Evolutionary conservation across 352 stramenopile genomes (phyloP).

Genomic region (Globisporangium nagaii): DNA sequence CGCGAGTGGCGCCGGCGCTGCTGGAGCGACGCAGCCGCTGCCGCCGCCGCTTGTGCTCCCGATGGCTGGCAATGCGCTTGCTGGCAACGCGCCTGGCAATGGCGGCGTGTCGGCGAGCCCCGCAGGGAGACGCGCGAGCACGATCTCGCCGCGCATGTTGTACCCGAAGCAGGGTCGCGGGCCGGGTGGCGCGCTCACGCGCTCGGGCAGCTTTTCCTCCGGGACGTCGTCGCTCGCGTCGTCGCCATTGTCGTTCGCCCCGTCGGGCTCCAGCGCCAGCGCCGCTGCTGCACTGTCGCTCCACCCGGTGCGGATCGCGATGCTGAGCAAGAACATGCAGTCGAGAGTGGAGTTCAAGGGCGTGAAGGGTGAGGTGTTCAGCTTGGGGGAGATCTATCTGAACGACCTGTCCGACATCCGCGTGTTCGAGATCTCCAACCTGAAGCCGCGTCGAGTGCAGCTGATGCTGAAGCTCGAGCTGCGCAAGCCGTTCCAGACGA

Average conservation of each 20-base stretch:
- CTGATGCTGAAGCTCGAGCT: slow-evolving; percentile 71
- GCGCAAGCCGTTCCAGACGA: slow-evolving; percentile 77
- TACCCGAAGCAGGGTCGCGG: slow-evolving; percentile 6
- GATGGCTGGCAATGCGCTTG: background rate
- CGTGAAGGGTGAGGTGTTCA: slow-evolving; percentile 49
- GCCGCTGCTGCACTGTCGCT: slow-evolving; percentile 16
- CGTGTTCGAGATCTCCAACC: slow-evolving; percentile 76
- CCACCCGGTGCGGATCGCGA: slow-evolving; percentile 33
- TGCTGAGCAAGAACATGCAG: slow-evolving; percentile 63
- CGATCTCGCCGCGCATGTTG: slow-evolving; percentile 10
- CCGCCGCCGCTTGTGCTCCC: slow-evolving; percentile 3
- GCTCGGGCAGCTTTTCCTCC: slow-evolving; percentile 15
- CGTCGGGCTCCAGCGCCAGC: background rate
- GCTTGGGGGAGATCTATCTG: slow-evolving; percentile 80
- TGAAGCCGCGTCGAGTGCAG: slow-evolving; percentile 37
- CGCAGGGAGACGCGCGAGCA: background rate
- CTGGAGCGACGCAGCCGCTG: background rate
- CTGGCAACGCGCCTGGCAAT: background rate
- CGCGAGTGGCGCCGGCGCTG: background rate
- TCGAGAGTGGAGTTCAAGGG: slow-evolving; percentile 41
- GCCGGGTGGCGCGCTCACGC: background rate
- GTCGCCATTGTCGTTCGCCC: slow-evolving; percentile 5
- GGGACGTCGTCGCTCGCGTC: slow-evolving; percentile 11
- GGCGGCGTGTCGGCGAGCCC: background rate
- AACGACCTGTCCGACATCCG: slow-evolving; percentile 84